Evolutionary conservation across 2,329 filamentous ascomycete species (phyloP), one percentile per base, ranked within the genome.

Genomic region (Scopulariopsis brevicaulis): DNA sequence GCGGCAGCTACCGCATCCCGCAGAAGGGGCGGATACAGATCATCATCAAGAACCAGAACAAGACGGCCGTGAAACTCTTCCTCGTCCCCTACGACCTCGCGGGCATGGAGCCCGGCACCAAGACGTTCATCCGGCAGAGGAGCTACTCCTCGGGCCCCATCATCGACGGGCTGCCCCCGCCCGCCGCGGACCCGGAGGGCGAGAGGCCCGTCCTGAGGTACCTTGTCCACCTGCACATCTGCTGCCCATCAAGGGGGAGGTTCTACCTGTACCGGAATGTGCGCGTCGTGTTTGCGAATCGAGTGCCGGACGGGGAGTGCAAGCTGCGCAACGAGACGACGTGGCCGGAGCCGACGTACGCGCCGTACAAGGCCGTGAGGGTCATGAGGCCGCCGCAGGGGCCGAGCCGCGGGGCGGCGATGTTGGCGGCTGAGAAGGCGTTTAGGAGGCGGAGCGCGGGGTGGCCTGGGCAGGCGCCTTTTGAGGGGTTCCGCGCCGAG

Each of bases 41-140:
- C 62, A 87, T 99, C 61, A 90, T 99, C 69, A 97, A 97, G 70
- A 99, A 97, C 65, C 93, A 92, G 18, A 96, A 97, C 74, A 97
- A 97, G 69, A 97, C 94, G 3, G 94, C 94, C 1, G 93, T 97
- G 58, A 97, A 99, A 70, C 77, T 99, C 0, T 97, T 97, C 64
- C 78, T 97, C 25, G 84, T 99, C 2, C 94, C 93, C 0, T 99
- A 97, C 65, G 91, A 97, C 68, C 77, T 99, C 1, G 80, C 84
- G 1, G 93, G 90, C 56, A 99, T 99, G 93, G 87, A 94, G 61
- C 82, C 90, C 0, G 91, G 91, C 0, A 95, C 90, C 18, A 97
- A 97, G 71, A 99, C 94, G 0, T 97, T 97, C 65, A 87, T 99
- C 60, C 84, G 94, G 34, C 94, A 99, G 72, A 86, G 94, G 60